Conservation (phyloP, 306 rosid genomes). For the Glycine tomentella region DNA sequence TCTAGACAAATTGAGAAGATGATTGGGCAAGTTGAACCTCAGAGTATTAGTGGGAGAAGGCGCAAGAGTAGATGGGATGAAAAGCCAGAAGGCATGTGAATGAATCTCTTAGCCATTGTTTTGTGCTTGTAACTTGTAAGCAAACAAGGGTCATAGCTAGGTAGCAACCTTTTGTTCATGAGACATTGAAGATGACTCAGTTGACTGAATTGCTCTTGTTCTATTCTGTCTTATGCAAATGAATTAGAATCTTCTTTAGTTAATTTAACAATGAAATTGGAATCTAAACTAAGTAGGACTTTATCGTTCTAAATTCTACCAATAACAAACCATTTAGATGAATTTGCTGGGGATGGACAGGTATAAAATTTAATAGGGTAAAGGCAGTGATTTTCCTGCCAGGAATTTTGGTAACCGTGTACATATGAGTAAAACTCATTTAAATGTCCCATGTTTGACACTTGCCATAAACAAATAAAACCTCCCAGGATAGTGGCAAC, state of each 20-base stretch:
- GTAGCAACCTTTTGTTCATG: constrained; percentile 11
- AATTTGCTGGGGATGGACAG: too few relatives aligned
- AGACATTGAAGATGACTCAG: not conserved
- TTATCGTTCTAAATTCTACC: too few relatives aligned
- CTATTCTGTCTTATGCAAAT: not conserved
- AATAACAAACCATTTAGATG: too few relatives aligned
- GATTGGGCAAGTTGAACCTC: constrained; percentile 19
- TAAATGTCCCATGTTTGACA: too few relatives aligned
- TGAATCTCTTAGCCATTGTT: constrained; percentile 2
- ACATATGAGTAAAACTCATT: too few relatives aligned
- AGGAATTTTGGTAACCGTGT: too few relatives aligned
- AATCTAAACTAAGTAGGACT: too few relatives aligned
- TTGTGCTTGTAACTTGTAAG: not conserved
- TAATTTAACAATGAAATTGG: too few relatives aligned
- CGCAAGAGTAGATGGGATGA: constrained; percentile 67
- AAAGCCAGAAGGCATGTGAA: constrained; percentile 49
- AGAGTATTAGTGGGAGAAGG: constrained; percentile 9
- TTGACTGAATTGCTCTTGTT: not conserved
- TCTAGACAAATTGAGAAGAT: constrained; percentile 43
- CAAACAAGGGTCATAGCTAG: not conserved
- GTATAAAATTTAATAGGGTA: too few relatives aligned
- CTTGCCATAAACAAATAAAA: too few relatives aligned
- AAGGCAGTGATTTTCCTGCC: too few relatives aligned
- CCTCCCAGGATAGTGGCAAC: too few relatives aligned
- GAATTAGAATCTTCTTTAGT: not conserved